Percentiles rank a stretch among this genome's conserved stretches.
Evolutionary conservation across 1,139 yeast genomes (phyloP).

Genomic region (Yamadazyma trypodendri): DNA sequence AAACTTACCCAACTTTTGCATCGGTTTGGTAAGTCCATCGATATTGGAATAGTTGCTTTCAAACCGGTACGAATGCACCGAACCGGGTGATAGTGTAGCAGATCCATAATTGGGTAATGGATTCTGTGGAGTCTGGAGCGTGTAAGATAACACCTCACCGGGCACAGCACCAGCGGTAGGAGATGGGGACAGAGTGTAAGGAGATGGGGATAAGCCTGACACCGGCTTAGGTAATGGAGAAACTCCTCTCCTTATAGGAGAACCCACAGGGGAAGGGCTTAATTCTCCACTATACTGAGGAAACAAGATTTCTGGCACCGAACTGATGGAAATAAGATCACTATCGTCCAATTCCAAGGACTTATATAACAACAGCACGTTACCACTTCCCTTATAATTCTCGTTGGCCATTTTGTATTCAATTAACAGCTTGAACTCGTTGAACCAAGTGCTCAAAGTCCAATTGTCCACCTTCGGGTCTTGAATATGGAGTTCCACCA

Average conservation of each 20-base stretch:
- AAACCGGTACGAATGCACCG: conserved; percentile 5
- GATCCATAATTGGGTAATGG: conserved; percentile 1
- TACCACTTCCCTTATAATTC: conserved; percentile 31
- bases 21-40: conserved; percentile 10
- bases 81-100: neutral
- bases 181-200: conserved; percentile 6
- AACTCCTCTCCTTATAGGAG: conserved; percentile 16
- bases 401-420: conserved; percentile 25
- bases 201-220: conserved; percentile 2
- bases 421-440: conserved; percentile 40
- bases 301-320: conserved; percentile 18
- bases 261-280: conserved; percentile 14
- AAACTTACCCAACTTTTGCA: conserved; percentile 9
- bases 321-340: conserved; percentile 16
- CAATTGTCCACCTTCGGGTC: conserved; percentile 34
- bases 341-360: conserved; percentile 17
- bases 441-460: conserved; percentile 22
- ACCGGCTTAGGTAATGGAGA: conserved; percentile 5
- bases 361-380: conserved; percentile 31
- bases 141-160: neutral
- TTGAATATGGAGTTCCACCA: conserved; percentile 30
- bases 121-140: neutral
- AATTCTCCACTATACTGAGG: conserved; percentile 14
- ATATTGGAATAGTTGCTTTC: conserved; percentile 9
- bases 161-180: neutral